Base-by-base conservation (phyloP, 2,329 filamentous ascomycete species). In the Onygena corvina region DNA sequence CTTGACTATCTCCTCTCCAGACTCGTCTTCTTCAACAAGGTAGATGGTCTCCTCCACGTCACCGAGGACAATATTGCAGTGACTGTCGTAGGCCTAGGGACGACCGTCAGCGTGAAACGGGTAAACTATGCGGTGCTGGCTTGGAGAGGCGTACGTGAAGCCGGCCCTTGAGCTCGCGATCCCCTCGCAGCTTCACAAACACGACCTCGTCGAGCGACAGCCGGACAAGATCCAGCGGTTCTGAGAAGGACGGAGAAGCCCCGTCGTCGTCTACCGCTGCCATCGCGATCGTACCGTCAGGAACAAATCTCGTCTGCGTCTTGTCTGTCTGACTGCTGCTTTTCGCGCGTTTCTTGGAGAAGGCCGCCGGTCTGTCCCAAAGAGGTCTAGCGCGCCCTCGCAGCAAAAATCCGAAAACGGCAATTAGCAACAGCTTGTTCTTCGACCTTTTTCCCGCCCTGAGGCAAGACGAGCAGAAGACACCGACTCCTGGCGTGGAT, bases 31-130 rank as follows among this genome's bases (percentile, higher is more conserved):
- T 52, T 94, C 89, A 3, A 94, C 82, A 29, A 90, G 76, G 64
- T 94, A 98, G 57, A 98, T 88, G 4, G 90, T 96, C 74, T 98
- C 92, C 64, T 95, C 88, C 3, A 96, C 92, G 57, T 98, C 92
- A 49, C 92, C 90, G 4, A 98, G 76, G 4, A 98, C 87, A 38
- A 98, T 71, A 63, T 98, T 98, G 76, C 93, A 98, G 68, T 98
- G 92, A 62, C 87, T 94, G 65, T 98, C 92, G 66, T 98, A 98
- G 50, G 92, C 92, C 92, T 98, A 52, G 23, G 34, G 14, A 14
- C 34, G 47, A 44, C 16, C 27, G 21, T 35, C 25, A 49, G 36
- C 44, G 34, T 38, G 40, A 30, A 18, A 29, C 36, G 52, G 18
- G 9, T 18, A 48, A 18, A n/a, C n/a, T 29, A 36, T 9, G 31